Base-by-base conservation (phyloP, 2,329 filamentous ascomycete species). In the Alternaria infectoria region DNA sequence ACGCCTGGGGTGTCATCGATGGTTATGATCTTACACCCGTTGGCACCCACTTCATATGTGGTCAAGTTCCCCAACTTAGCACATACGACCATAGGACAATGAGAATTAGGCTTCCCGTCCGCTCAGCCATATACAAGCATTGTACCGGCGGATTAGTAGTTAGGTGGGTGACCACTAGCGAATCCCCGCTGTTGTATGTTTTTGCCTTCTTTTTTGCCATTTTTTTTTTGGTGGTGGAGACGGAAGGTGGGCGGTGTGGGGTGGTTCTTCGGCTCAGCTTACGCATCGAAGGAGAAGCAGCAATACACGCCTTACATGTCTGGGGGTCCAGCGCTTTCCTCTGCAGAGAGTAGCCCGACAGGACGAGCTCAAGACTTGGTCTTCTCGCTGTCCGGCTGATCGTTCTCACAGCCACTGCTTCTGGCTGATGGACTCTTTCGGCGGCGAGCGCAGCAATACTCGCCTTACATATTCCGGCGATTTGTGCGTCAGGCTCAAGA, bases 11-110 rank as follows among this genome's bases (percentile, higher is more conserved):
- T 36, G 32, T 36, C 30, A 15, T 15, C 15, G 8, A 36, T 36
- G 15, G 8, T 36, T 36, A 0, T n/a, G 32, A 8, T 4, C 15
- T n/a, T 9, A 9, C 13, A 7, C 32, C 15, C 12, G 30, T 15
- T 2, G 3, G 3, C 1, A 36, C 6, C 6, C 6, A 25, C 23
- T 8, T 2, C 2, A 36, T 36, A 36, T 32, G 1, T 7, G 0
- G 3, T 36, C 4, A 4, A 13, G 1, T 4, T 36, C 3, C 13
- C 4, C 13, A 36, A 2, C 4, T 0, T 9, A 2, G 0, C 32
- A 36, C 32, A 36, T 36, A 36, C 32, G 32, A 36, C 32, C 32
- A 36, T 3, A 36, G 32, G 8, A 36, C 2, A 3, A 1, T 36
- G 32, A 36, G 32, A 36, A 3, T 3, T 3, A 36, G 32, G 32